These are phyloP conservation scores for Mercurialis annua DNA, from an alignment of 345 rosid genomes.

Conservation along the genomic window DNA sequence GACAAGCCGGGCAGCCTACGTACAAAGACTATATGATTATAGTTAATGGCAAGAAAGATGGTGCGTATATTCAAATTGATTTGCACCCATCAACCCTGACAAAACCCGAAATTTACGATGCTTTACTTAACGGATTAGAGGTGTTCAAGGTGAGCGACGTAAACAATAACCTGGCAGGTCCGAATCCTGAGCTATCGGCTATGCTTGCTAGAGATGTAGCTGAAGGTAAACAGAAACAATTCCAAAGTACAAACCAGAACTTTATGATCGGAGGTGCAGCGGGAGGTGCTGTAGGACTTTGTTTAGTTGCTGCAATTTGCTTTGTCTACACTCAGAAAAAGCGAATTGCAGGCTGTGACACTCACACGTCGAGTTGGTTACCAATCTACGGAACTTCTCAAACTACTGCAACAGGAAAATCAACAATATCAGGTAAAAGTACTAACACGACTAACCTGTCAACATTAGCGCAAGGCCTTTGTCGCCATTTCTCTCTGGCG, in stretches of 20 bases:
- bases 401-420: conserved; percentile 45
- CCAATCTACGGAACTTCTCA: conserved; percentile 57
- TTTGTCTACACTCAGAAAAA: conserved; percentile 40
- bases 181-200: conserved; percentile 54
- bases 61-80: conserved; percentile 42
- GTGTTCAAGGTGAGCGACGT: conserved; percentile 58
- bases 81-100: conserved; percentile 45
- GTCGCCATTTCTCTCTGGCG: conserved; percentile 55
- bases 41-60: conserved; percentile 40
- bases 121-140: conserved; percentile 67
- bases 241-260: conserved; percentile 6
- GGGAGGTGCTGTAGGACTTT: conserved; percentile 52
- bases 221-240: conserved; percentile 9
- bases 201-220: conserved; percentile 41
- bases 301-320: conserved; percentile 49
- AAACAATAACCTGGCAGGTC: conserved; percentile 54
- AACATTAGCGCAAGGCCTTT: conserved; percentile 58
- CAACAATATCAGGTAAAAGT: conserved; percentile 41
- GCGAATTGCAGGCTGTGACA: conserved; percentile 26
- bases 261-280: conserved; percentile 46
- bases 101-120: conserved; percentile 45
- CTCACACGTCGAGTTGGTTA: conserved; percentile 64
- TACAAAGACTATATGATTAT: conserved; percentile 56
- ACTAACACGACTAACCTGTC: conserved; percentile 47
- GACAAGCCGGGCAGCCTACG: conserved; percentile 39